Evolutionary conservation across 805 yeast species (phyloP).

Genomic region (Candida succiphila): DNA sequence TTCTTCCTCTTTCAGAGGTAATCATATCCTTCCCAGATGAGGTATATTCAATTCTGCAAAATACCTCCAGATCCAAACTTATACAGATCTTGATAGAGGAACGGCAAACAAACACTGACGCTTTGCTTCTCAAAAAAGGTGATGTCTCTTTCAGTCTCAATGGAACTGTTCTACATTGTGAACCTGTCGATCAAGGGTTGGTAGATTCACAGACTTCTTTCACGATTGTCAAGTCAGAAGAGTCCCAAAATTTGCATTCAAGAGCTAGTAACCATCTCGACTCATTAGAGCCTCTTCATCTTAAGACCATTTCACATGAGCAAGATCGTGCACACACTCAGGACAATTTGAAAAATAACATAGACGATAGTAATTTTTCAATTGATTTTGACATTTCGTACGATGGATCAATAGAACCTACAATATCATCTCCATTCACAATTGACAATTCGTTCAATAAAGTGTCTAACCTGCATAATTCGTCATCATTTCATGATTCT

Average conservation of each 20-base stretch:
- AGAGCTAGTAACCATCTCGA: background rate
- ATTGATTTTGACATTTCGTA: background rate
- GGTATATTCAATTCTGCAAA: no score
- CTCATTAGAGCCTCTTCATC: background rate
- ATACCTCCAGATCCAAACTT: no score
- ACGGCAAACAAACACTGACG: slow-evolving; percentile 14
- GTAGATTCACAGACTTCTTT: slow-evolving; percentile 38
- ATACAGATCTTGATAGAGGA: slow-evolving; percentile 24
- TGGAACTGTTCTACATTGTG: slow-evolving; percentile 51
- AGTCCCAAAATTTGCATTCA: background rate
- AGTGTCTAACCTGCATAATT: background rate
- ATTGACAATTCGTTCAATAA: background rate
- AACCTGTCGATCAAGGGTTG: slow-evolving; percentile 65
- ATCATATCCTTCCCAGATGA: slow-evolving; percentile 35
- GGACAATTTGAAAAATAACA: no score
- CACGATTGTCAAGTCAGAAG: slow-evolving; percentile 29
- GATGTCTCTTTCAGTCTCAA: slow-evolving; percentile 32
- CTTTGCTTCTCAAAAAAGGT: slow-evolving; percentile 27
- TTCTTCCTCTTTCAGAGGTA: slow-evolving; percentile 22
- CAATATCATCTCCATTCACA: background rate
- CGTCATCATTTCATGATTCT: background rate
- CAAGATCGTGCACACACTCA: no score
- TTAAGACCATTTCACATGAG: background rate
- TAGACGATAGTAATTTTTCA: background rate
- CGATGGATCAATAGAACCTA: background rate